These are phyloP conservation scores for Fusarium sp. DNA, from an alignment of 2,329 filamentous ascomycete genomes.

Conservation along the genomic window DNA sequence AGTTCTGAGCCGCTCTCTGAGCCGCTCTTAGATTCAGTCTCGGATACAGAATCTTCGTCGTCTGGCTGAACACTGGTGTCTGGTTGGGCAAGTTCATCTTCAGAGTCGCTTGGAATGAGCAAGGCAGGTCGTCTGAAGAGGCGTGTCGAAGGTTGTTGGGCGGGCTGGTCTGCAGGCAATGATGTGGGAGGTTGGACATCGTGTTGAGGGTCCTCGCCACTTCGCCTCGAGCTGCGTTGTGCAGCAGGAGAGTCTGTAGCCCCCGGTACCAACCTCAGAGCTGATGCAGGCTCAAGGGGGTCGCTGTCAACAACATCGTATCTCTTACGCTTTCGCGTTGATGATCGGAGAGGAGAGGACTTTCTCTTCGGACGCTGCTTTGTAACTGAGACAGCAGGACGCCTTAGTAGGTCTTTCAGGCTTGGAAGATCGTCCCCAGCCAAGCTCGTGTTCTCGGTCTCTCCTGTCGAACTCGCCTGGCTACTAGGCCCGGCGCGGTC, in stretches of 20 bases:
- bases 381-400: constrained; percentile 20
- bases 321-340: constrained; percentile 45
- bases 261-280: constrained; percentile 24
- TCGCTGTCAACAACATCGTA: constrained; percentile 47
- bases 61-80: background rate
- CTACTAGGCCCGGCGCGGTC: constrained; percentile 45
- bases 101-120: constrained; percentile 39
- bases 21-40: constrained; percentile 51
- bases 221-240: constrained; percentile 35
- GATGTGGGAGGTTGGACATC: background rate
- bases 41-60: constrained; percentile 31
- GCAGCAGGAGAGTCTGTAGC: constrained; percentile 36
- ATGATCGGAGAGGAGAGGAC: constrained; percentile 38
- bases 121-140: constrained; percentile 12
- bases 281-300: constrained; percentile 41
- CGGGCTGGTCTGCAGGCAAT: background rate
- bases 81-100: constrained; percentile 33
- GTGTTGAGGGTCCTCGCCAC: constrained; percentile 11
- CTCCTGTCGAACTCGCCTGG: constrained; percentile 46
- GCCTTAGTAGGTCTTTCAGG: constrained; percentile 47
- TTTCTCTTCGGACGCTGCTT: constrained; percentile 39
- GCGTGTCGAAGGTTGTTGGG: background rate
- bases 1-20: constrained; percentile 52
- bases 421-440: constrained; percentile 51
- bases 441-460: constrained; percentile 51